Percentiles rank a stretch among this genome's conserved stretches.
Evolutionary conservation across 345 rosid species (phyloP).

Genomic region (Bruguiera parviflora): DNA sequence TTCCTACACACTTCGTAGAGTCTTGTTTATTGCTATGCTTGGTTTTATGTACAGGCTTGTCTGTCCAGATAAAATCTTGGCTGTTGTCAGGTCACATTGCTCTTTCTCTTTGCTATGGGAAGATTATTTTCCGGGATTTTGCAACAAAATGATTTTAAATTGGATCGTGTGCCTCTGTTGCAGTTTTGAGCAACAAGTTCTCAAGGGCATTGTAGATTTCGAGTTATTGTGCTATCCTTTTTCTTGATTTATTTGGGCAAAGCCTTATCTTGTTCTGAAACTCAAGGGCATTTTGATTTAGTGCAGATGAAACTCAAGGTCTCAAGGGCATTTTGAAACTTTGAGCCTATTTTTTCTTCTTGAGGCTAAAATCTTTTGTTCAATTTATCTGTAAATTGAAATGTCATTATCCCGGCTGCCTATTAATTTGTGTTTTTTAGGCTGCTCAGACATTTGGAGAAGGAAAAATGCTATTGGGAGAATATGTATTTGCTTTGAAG

Average conservation of each 20-base stretch:
- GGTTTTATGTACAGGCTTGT: too few relatives aligned
- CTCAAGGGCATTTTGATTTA: too few relatives aligned
- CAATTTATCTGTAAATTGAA: too few relatives aligned
- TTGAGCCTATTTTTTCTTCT: neutral
- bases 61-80: too few relatives aligned
- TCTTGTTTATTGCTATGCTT: too few relatives aligned
- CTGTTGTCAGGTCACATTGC: too few relatives aligned
- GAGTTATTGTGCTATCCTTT: neutral
- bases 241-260: neutral
- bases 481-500: constrained; percentile 39
- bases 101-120: too few relatives aligned
- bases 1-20: too few relatives aligned
- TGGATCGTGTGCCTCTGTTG: neutral
- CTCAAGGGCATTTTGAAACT: neutral
- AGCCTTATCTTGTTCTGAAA: neutral
- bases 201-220: neutral
- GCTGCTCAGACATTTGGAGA: constrained; percentile 51
- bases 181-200: neutral
- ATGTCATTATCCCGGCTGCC: neutral
- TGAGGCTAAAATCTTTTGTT: neutral
- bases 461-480: constrained; percentile 46
- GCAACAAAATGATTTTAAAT: too few relatives aligned
- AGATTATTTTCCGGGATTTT: too few relatives aligned
- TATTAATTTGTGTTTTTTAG: constrained; percentile 28
- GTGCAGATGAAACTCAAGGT: too few relatives aligned